phyloP scores from a whole-genome alignment of 768 basidiomycete genomes.

The Tricholoma terreum region DNA sequence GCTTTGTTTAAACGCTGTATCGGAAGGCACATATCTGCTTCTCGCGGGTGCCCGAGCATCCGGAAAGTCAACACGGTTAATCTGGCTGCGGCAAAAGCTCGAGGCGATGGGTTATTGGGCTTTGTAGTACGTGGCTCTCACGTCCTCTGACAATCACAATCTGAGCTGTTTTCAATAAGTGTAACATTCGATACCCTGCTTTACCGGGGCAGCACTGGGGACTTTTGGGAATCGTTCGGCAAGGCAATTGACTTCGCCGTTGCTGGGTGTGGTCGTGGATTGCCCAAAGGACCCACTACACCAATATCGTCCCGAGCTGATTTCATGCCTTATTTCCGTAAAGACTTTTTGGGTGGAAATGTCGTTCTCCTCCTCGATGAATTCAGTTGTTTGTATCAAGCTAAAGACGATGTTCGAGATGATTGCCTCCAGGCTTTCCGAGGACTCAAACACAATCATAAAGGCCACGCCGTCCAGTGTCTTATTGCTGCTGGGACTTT shows the following conservation, averaged over 20 bases:
- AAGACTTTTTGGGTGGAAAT: not conserved
- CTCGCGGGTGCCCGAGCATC: not conserved
- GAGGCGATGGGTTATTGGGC: not conserved
- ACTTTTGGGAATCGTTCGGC: not conserved
- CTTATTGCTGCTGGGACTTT: slow-evolving; percentile 1
- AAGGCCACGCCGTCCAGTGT: not conserved
- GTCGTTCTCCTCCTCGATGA: not conserved
- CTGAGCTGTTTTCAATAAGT: not conserved
- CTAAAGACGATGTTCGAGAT: not conserved
- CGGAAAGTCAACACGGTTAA: not conserved
- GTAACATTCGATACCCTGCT: not conserved
- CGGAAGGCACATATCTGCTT: not conserved
- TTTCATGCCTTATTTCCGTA: not conserved
- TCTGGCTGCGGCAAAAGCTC: not conserved
- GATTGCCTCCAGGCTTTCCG: not conserved
- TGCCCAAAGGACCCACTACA: not conserved
- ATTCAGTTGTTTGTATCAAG: not conserved
- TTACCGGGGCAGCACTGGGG: not conserved
- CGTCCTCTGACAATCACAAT: not conserved
- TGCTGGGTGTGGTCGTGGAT: not conserved
- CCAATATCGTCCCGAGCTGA: not conserved
- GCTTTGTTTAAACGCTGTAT: not conserved
- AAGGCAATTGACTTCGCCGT: not conserved
- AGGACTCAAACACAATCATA: not conserved
- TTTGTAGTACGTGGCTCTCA: not conserved